A percentile compares a stretch with the other conserved stretches of the same genome.
Conservation (phyloP, 768 basidiomycete genomes). For the Coprinopsis cinerea region DNA sequence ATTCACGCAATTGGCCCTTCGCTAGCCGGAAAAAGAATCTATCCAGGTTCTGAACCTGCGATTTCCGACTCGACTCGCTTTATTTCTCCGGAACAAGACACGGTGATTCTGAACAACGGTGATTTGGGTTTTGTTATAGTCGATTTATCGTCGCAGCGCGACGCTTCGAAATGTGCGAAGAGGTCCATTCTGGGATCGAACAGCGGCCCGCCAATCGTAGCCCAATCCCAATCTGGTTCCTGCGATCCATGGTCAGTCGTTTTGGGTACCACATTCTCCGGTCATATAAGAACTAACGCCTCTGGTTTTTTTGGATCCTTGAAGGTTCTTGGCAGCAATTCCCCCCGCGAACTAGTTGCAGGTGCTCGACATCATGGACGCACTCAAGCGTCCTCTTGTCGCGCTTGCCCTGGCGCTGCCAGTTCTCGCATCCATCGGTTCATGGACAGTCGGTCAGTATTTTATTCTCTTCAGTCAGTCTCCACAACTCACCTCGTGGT, state of each 20-base stretch:
- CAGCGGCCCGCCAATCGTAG: not conserved
- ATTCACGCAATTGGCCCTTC: not conserved
- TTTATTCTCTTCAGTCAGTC: not conserved
- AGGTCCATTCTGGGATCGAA: not conserved
- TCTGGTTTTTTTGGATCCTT: not conserved
- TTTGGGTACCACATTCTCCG: conserved; percentile 4
- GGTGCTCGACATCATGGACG: not conserved
- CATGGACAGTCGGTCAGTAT: conserved; percentile 24
- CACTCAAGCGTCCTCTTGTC: conserved; percentile 17
- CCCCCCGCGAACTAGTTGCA: not conserved
- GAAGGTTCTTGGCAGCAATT: conserved; percentile 3
- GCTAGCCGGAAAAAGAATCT: not conserved
- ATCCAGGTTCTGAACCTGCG: not conserved
- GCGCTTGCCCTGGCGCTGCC: conserved; percentile 21
- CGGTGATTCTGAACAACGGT: conserved; percentile 3
- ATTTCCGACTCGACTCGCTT: not conserved
- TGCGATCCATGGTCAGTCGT: not conserved
- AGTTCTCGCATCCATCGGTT: conserved; percentile 20
- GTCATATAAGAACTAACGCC: not conserved
- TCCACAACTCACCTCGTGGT: conserved; percentile 2
- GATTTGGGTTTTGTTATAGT: not conserved
- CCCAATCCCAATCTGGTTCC: not conserved
- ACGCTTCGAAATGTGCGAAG: not conserved
- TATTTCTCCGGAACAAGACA: conserved; percentile 2
- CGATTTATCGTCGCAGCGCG: not conserved